phyloP scores from a whole-genome alignment of 306 rosid species.

The Castanea sativa region DNA sequence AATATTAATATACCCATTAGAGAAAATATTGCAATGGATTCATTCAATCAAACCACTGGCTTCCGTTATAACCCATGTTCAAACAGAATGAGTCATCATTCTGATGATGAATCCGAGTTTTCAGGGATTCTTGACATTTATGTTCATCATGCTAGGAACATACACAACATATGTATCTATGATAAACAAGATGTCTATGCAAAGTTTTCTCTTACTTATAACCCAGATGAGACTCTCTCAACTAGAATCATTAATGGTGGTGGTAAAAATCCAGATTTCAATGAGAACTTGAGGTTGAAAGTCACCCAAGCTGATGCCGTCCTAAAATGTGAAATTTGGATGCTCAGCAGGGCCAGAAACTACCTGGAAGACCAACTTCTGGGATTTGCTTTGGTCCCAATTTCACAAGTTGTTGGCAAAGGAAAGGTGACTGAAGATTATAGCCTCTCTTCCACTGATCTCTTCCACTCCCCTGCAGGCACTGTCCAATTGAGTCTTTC shows the following conservation, averaged over 20 bases:
- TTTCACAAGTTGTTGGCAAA: slow-evolving; percentile 57
- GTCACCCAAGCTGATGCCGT: slow-evolving; percentile 73
- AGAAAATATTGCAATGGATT: slow-evolving; percentile 45
- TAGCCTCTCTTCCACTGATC: slow-evolving; percentile 92
- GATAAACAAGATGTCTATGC: slow-evolving; percentile 96
- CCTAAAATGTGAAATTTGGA: slow-evolving; percentile 91
- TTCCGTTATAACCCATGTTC: slow-evolving; percentile 63
- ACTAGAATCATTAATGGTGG: slow-evolving; percentile 75
- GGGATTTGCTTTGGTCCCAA: slow-evolving; percentile 82
- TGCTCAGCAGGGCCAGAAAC: slow-evolving; percentile 81
- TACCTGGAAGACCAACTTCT: slow-evolving; percentile 86
- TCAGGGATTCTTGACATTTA: slow-evolving; percentile 69
- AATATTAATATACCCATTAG: not conserved
- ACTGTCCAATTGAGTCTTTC: slow-evolving; percentile 63
- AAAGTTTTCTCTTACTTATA: slow-evolving; percentile 80
- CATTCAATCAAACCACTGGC: slow-evolving; percentile 48
- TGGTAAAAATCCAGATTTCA: slow-evolving; percentile 79
- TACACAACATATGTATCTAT: slow-evolving; percentile 90
- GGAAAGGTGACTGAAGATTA: slow-evolving; percentile 68
- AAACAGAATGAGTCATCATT: slow-evolving; percentile 22
- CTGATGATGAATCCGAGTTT: slow-evolving; percentile 41
- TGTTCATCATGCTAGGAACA: slow-evolving; percentile 87
- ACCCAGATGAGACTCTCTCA: slow-evolving; percentile 77
- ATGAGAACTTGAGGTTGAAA: slow-evolving; percentile 68
- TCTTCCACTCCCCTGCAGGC: slow-evolving; percentile 96